Percentiles rank a stretch among this genome's conserved stretches.
Conservation (phyloP, 352 stramenopile species). For the Globisporangium spiculum region DNA sequence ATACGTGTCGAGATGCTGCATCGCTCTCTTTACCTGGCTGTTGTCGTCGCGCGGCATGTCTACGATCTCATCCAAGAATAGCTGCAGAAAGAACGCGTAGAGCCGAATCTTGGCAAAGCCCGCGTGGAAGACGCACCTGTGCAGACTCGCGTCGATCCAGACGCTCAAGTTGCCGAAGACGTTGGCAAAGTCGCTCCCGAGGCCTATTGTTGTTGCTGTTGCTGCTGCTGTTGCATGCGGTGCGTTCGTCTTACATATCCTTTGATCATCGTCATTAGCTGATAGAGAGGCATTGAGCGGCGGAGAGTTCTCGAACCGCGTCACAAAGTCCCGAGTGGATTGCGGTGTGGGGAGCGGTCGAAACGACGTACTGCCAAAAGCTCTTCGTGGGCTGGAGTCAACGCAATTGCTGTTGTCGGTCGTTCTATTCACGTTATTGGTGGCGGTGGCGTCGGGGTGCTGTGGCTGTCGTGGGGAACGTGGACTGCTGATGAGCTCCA, state of each 20-base stretch:
- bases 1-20: slow-evolving; percentile 28
- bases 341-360: slow-evolving; percentile 6
- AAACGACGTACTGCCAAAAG: background rate
- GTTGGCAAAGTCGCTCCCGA: slow-evolving; percentile 11
- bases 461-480: background rate
- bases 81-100: slow-evolving; percentile 27
- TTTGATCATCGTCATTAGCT: background rate
- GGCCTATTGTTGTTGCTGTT: background rate
- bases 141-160: slow-evolving; percentile 33
- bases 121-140: slow-evolving; percentile 20
- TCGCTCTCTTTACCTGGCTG: background rate
- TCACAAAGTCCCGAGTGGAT: slow-evolving; percentile 7
- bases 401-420: background rate
- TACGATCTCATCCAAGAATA: slow-evolving; percentile 26
- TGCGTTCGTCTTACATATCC: background rate
- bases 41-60: slow-evolving; percentile 11
- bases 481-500: slow-evolving; percentile 27
- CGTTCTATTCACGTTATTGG: background rate
- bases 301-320: background rate
- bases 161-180: slow-evolving; percentile 38
- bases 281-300: background rate
- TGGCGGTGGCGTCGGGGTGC: background rate
- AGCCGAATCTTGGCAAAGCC: slow-evolving; percentile 35
- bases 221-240: too few species aligned
- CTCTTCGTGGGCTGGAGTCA: background rate